A percentile compares a stretch with the other conserved stretches of the same genome.
Conservation (phyloP, 148 eudicot genomes). For the Rhododendron mucronatum region DNA sequence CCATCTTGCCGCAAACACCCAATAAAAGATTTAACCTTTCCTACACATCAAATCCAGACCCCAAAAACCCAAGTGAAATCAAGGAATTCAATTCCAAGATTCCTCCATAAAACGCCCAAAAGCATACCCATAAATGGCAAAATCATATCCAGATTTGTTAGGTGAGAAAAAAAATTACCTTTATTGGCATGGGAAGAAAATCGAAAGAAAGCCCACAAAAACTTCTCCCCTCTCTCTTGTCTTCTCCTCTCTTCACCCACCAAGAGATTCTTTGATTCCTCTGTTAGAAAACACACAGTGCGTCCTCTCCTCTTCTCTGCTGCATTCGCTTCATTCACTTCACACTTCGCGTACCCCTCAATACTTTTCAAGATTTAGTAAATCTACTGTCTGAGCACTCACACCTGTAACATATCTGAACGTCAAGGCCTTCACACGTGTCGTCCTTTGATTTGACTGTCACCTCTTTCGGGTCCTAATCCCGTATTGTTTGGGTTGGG, state of each 20-base stretch:
- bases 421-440: not conserved
- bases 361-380: not conserved
- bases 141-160: slow-evolving; percentile 6
- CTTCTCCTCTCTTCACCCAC: slow-evolving; percentile 2
- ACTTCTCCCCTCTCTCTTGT: not conserved
- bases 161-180: slow-evolving; percentile 3
- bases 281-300: not conserved
- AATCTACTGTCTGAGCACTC: slow-evolving; percentile 7
- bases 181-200: slow-evolving; percentile 12
- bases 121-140: not conserved
- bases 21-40: not conserved
- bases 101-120: not conserved
- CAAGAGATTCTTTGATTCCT: slow-evolving; percentile 23
- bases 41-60: not conserved
- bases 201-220: slow-evolving; percentile 4
- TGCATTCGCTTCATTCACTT: slow-evolving; percentile 4
- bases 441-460: not conserved
- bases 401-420: not conserved
- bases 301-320: not conserved
- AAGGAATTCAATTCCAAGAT: slow-evolving; percentile 7
- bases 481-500: not conserved
- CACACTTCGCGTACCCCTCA: slow-evolving; percentile 7
- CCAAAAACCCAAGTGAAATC: slow-evolving; percentile 2
- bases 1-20: not conserved
- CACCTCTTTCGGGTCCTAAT: not conserved